Conservation (phyloP, 1,284 basidiomycete genomes). For the Mixia osmundae region DNA sequence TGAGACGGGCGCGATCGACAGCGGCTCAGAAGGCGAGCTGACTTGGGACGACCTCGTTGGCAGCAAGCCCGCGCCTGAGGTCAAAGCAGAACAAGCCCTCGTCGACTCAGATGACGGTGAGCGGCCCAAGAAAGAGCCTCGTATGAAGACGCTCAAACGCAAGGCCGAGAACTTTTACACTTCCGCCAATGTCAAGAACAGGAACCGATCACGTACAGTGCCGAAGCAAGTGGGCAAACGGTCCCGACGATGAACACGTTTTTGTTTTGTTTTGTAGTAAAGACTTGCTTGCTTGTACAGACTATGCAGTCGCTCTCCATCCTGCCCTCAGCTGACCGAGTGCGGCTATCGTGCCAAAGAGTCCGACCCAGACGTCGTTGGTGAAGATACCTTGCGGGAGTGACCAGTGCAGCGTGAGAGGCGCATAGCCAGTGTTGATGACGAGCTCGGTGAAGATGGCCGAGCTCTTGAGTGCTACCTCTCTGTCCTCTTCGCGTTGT, state of each 20-base stretch:
- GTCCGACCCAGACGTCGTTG: too few relatives aligned
- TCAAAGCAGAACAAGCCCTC: conserved; percentile 5
- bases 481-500: too few relatives aligned
- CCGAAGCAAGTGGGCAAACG: too few relatives aligned
- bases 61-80: conserved; percentile 5
- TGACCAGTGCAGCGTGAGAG: conserved; percentile 67
- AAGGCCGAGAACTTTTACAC: conserved; percentile 76
- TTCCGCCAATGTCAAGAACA: conserved; percentile 23
- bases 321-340: too few relatives aligned
- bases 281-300: too few relatives aligned
- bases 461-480: too few relatives aligned
- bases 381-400: too few relatives aligned
- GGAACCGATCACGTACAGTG: too few relatives aligned
- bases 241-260: too few relatives aligned
- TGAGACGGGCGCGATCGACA: conserved; percentile 10
- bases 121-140: conserved; percentile 32
- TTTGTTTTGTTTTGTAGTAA: too few relatives aligned
- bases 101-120: conserved; percentile 10
- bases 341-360: too few relatives aligned
- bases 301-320: too few relatives aligned
- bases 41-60: conserved; percentile 6
- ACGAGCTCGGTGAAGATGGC: conserved; percentile 47
- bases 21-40: neutral
- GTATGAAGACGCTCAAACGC: conserved; percentile 83
- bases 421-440: conserved; percentile 49